Percentiles rank a stretch among this genome's conserved stretches.
Conservation (phyloP, 2,329 filamentous ascomycete genomes). For the Microdochium bolleyi region DNA sequence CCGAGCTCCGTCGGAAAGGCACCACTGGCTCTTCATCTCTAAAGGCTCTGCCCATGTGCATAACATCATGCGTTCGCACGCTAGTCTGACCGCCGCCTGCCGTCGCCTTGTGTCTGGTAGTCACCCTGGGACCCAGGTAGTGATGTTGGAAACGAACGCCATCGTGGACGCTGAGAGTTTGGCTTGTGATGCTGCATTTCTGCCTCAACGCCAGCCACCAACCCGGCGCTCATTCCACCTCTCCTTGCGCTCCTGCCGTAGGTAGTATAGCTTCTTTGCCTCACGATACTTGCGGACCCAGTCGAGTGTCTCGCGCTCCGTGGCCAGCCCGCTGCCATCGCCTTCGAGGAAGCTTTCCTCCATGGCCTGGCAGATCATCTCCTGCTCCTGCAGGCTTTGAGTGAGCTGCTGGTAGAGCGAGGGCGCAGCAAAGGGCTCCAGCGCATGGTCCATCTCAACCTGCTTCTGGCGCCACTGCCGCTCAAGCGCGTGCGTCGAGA, state of each 20-base stretch:
- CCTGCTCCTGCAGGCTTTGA: constrained; percentile 75
- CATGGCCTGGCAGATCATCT: constrained; percentile 68
- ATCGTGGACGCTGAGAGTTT: no score
- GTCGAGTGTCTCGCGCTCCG: constrained; percentile 75
- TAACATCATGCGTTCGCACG: no score
- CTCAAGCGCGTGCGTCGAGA: constrained; percentile 79
- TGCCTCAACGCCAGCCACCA: constrained; percentile 75
- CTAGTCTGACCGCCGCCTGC: no score
- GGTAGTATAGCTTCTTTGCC: constrained; percentile 68
- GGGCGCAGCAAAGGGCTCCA: constrained; percentile 79
- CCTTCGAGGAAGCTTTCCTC: constrained; percentile 88
- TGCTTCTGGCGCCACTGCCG: constrained; percentile 89
- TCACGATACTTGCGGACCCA: constrained; percentile 80
- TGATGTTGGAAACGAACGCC: no score
- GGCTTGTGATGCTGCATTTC: neutral
- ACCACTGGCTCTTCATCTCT: no score
- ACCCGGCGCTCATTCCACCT: constrained; percentile 95
- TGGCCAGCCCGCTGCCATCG: constrained; percentile 41
- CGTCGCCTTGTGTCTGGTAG: no score
- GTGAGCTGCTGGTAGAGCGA: constrained; percentile 76
- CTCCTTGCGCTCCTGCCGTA: constrained; percentile 79
- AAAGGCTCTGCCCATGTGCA: no score
- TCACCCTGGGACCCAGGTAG: no score
- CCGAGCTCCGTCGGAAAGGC: no score
- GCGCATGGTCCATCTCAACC: constrained; percentile 75